Evolutionary conservation across 2,329 filamentous ascomycete species (phyloP).

Genomic region (Magnaporthiopsis rhizophila): DNA sequence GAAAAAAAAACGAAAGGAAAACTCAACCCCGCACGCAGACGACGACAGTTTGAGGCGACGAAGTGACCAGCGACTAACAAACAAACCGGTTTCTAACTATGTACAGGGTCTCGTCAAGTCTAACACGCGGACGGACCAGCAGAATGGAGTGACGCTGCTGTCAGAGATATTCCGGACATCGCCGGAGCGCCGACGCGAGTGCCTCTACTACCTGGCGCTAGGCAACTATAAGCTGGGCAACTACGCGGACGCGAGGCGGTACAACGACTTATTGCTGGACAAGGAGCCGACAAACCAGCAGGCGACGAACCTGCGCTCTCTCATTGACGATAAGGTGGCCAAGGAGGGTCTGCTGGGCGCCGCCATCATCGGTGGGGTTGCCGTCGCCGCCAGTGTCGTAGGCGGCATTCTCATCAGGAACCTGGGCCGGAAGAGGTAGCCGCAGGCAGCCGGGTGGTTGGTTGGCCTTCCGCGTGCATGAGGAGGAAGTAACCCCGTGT

Average conservation of each 20-base stretch:
- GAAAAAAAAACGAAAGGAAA: neutral
- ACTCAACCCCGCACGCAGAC: neutral
- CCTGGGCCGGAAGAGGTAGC: conserved; percentile 51
- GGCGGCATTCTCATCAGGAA: conserved; percentile 81
- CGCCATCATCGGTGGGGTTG: conserved; percentile 87
- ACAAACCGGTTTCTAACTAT: conserved; percentile 89
- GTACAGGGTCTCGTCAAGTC: conserved; percentile 94
- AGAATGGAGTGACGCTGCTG: conserved; percentile 86
- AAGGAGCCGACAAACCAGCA: conserved; percentile 89
- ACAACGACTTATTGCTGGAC: conserved; percentile 88
- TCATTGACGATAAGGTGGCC: conserved; percentile 95
- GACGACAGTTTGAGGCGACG: neutral
- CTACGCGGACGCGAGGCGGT: conserved; percentile 87
- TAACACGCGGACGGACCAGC: conserved; percentile 72
- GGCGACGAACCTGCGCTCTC: conserved; percentile 71
- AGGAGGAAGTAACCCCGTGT: neutral
- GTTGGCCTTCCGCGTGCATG: neutral
- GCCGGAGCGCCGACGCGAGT: conserved; percentile 90
- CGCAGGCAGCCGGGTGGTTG: conserved; percentile 13
- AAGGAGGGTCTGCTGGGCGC: conserved; percentile 92
- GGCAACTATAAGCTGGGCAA: conserved; percentile 98
- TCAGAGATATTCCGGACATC: conserved; percentile 94
- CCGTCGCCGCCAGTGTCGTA: conserved; percentile 86
- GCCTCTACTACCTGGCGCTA: conserved; percentile 93
- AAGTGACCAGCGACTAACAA: neutral